A percentile compares a stretch with the other conserved stretches of the same genome.
These are phyloP conservation scores for Abortiporus biennis DNA, from an alignment of 1,284 basidiomycete species.

Conservation along the genomic window DNA sequence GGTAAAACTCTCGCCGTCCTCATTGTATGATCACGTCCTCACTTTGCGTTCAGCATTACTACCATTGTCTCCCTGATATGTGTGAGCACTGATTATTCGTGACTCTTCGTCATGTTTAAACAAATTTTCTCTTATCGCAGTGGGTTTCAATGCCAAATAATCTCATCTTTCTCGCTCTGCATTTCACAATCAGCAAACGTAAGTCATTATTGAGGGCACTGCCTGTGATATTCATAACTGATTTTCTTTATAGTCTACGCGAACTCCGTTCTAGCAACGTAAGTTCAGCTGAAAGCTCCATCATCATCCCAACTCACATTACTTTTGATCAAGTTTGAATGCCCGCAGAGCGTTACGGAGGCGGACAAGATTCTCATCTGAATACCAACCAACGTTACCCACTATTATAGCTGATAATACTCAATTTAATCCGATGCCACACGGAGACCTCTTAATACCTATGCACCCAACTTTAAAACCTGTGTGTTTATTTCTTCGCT, in stretches of 20 bases:
- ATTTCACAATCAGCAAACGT: conserved; percentile 44
- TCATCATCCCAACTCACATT: background rate
- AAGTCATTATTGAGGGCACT: conserved; percentile 8
- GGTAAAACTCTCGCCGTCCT: conserved; percentile 20
- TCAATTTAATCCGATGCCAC: background rate
- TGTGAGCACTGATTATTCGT: conserved; percentile 21
- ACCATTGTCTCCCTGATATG: conserved; percentile 7
- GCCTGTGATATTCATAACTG: too few species aligned
- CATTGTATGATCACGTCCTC: background rate
- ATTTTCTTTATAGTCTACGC: conserved; percentile 26
- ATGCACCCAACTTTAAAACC: too few species aligned
- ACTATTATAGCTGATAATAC: background rate
- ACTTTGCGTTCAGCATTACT: conserved; percentile 2
- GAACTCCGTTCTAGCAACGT: conserved; percentile 32
- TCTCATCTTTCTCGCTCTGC: conserved; percentile 40
- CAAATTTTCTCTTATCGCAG: conserved; percentile 18
- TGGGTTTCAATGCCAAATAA: conserved; percentile 42
- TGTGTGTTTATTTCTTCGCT: too few species aligned
- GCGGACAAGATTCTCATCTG: background rate
- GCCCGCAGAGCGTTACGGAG: conserved; percentile 15
- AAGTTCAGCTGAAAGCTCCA: conserved; percentile 8
- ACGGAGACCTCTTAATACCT: too few species aligned
- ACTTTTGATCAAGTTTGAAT: conserved; percentile 12
- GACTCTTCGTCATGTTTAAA: background rate
- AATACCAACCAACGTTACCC: background rate